These are phyloP conservation scores for Carpinus viminea DNA, from an alignment of 306 rosid species.

Conservation along the genomic window DNA sequence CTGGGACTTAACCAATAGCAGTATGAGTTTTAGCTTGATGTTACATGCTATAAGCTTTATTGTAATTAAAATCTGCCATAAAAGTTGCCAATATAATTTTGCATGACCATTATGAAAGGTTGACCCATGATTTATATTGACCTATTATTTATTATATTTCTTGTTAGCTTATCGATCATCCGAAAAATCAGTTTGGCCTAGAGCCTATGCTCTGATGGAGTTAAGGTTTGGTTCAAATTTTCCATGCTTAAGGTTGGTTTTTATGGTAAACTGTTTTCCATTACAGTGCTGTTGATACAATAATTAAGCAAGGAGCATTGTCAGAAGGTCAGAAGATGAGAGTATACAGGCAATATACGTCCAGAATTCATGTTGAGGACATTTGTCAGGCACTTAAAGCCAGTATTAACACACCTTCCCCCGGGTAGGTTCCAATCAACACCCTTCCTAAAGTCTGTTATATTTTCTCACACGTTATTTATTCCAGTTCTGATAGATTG, in stretches of 20 bases:
- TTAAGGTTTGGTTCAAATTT: constrained; percentile 3
- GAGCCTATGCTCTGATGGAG: not conserved
- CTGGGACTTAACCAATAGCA: constrained; percentile 6
- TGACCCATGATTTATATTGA: not conserved
- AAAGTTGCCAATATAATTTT: not conserved
- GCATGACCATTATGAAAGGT: not conserved
- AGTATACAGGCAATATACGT: constrained; percentile 53
- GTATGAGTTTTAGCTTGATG: constrained; percentile 9
- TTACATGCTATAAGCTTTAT: constrained; percentile 3
- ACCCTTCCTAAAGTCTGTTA: not conserved
- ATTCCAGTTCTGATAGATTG: not conserved
- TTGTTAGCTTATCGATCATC: not conserved
- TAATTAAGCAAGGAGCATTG: constrained; percentile 57
- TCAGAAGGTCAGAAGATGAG: constrained; percentile 68
- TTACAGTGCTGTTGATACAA: constrained; percentile 74
- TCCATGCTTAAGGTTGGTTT: not conserved
- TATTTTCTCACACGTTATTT: not conserved
- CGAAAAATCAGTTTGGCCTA: not conserved
- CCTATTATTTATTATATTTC: not conserved
- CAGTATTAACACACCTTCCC: constrained; percentile 40
- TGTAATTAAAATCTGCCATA: not conserved
- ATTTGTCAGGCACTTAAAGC: constrained; percentile 80
- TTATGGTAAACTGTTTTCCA: constrained; percentile 15
- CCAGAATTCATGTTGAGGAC: constrained; percentile 84
- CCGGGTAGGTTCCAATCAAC: constrained; percentile 38